Base-by-base conservation (phyloP, 2,329 filamentous ascomycete genomes). In the Pyricularia grisea region DNA sequence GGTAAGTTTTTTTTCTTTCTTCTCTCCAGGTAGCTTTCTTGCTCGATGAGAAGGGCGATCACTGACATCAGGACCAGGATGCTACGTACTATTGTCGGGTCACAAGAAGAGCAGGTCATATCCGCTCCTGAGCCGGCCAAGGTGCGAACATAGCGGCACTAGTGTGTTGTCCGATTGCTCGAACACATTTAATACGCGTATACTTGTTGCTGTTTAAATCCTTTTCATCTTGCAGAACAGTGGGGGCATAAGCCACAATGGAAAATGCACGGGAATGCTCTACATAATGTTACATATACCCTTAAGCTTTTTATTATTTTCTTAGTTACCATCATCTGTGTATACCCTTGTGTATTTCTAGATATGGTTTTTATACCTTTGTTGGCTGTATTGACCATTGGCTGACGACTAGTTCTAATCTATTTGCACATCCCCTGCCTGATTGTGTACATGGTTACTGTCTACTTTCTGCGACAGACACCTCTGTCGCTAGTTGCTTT, bases 1-100 rank as follows among this genome's bases (percentile, higher is more conserved):
- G 70, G 73, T 73, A 71, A 1, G 73, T 69, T n/a, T 60, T 9
- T 5, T 33, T 12, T 33, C 25, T 60, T 9, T 3, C 30, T 9
- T 3, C 30, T 10, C 17, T 17, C 27, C 27, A 2, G 33, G 33
- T 23, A 66, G 5, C 11, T 31, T 66, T n/a, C 14, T 36, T 3
- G 0, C 7, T 42, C 0, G 9, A 1, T 12, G 6, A 23, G 63
- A 6, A 55, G 42, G 42, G 42, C 20, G 17, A 55, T 5, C 17
- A n/a, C 42, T 55, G 6, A 55, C 42, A n/a, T 10, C 20, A n/a
- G n/a, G 20, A 7, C 17, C 20, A 55, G 42, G 20, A 55, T 55
- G 42, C 42, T 55, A 20, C 42, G 42, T n/a, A n/a, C 42, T n/a
- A 55, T 55, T 55, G 42, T 20, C 42, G 42, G 42, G 7, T n/a